These are phyloP conservation scores for Hsuehochloa calcarea DNA, from an alignment of 176 grass and related monocot genomes.

Conservation along the genomic window DNA sequence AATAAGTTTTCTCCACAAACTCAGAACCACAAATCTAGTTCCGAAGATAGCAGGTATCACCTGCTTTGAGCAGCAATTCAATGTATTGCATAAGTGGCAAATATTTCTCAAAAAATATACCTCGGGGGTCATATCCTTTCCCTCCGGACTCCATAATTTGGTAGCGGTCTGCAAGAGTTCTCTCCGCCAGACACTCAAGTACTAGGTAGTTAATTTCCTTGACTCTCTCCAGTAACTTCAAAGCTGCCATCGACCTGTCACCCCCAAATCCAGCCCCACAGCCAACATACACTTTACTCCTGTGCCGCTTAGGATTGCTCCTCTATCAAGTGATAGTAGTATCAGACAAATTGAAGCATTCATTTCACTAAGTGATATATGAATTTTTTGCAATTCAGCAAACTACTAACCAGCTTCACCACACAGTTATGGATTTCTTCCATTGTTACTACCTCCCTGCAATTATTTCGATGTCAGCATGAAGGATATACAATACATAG, in stretches of 20 bases:
- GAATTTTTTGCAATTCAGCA: background rate
- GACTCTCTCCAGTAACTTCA: conserved; percentile 69
- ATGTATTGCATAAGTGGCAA: background rate
- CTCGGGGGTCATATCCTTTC: conserved; percentile 83
- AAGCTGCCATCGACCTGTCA: conserved; percentile 65
- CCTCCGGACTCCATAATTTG: conserved; percentile 59
- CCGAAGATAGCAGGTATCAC: conserved; percentile 3
- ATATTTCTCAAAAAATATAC: conserved; percentile 38
- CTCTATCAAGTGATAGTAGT: conserved; percentile 43
- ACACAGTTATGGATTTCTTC: conserved; percentile 54
- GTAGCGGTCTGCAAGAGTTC: conserved; percentile 82
- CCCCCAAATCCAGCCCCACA: conserved; percentile 95
- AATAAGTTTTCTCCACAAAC: background rate
- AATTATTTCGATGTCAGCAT: background rate
- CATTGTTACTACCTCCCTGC: conserved; percentile 12
- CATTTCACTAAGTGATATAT: background rate
- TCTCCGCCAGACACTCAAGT: conserved; percentile 87
- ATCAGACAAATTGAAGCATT: background rate
- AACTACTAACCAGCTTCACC: conserved; percentile 54
- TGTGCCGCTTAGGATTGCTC: conserved; percentile 50
- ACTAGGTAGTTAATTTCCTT: conserved; percentile 85
- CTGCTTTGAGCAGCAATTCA: background rate
- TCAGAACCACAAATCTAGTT: background rate
- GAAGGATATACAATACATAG: background rate
- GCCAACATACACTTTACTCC: conserved; percentile 70